phyloP scores from a whole-genome alignment of 352 stramenopile genomes.

The Thraustochytrium striatum region DNA sequence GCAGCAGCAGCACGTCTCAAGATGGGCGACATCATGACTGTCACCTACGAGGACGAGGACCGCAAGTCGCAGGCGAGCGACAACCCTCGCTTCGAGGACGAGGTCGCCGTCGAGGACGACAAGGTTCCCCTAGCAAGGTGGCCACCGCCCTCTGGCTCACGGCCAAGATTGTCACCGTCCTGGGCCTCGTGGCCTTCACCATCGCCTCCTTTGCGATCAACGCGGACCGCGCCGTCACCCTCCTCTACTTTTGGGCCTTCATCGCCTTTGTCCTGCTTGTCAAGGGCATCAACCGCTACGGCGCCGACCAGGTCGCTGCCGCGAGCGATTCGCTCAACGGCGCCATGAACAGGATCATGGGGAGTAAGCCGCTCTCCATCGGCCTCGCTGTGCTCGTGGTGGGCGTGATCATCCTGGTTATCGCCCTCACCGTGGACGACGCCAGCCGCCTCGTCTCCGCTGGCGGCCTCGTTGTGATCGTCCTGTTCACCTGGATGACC shows the following conservation, averaged over 20 bases:
- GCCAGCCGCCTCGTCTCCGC: background rate
- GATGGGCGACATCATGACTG: background rate
- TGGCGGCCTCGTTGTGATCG: background rate
- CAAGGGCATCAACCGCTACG: background rate
- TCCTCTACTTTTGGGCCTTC: background rate
- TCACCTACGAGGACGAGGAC: background rate
- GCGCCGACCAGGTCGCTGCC: background rate
- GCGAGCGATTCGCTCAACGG: background rate
- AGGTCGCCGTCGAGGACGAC: background rate
- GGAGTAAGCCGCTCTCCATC: background rate
- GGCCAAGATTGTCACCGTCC: background rate
- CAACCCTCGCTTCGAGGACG: background rate
- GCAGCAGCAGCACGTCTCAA: background rate
- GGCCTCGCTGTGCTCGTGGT: background rate
- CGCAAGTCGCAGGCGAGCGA: background rate
- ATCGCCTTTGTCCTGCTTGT: background rate
- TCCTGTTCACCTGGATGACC: background rate
- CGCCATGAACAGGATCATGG: background rate
- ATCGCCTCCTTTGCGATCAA: background rate
- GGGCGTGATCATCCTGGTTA: background rate
- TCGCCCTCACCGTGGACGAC: background rate
- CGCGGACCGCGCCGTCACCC: background rate
- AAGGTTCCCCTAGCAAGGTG: background rate
- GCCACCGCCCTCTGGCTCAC: background rate
- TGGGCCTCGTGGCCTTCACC: background rate